Base-by-base conservation (phyloP, 768 basidiomycete species). In the Neoboletus magnificus region DNA sequence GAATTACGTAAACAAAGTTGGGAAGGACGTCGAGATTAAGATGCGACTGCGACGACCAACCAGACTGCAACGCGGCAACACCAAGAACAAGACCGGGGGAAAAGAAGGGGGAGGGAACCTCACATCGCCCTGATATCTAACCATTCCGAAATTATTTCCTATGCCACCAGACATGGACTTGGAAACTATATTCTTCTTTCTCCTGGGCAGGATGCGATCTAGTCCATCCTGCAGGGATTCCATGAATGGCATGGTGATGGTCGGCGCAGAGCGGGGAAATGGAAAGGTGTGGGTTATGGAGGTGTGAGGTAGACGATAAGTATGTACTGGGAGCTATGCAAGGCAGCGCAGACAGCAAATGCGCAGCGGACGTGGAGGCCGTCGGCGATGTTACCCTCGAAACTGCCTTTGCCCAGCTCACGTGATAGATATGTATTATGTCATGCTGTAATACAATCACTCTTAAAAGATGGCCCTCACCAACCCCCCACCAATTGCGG, bases 81-180 rank as follows among this genome's bases (percentile, higher is more conserved):
- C 33, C 29, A 9, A 30, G 22, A 36, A 54, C 32, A 11, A 30
- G 32, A 49, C 30, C 27, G 5, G 5, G 45, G 13, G 18, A 51
- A 36, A 49, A 16, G 30, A 32, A 47, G 27, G 22, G 29, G 52
- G 30, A 52, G 48, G 27, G 29, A 54, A 27, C 77, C 88, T 79
- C 71, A 91, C 89, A 70, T 91, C 85, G 68, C 91, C 87, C 50
- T 87, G 81, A 57, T 83, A 82, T 40, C 77, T 78, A 13, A 82
- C 80, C 69, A 82, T 80, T 16, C 83, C 85, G 67, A 79, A 77
- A 23, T 80, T 82, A 33, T 66, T 73, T 23, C 84, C 85, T 61
- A 86, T 82, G 6, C 87, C 86, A 44, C 79, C 80, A 29, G 77
- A 74, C 48, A 75, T 62, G 8, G 78, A 74, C 30, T 68, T 68